phyloP scores from a whole-genome alignment of 2,329 filamentous ascomycete genomes.

The Colletotrichum neosansevieriae region DNA sequence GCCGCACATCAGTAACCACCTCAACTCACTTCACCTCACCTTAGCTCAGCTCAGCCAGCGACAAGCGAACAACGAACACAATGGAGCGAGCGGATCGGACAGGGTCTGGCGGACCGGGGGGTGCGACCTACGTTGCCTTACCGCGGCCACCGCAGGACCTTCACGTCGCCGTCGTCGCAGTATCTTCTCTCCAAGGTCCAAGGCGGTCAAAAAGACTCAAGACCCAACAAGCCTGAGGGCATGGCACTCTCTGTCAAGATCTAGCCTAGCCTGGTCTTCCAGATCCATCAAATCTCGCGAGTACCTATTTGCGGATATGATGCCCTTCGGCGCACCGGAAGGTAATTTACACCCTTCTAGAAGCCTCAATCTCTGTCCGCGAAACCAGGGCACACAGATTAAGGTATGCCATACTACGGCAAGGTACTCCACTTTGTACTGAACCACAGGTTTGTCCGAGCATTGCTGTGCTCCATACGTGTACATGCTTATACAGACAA shows the following conservation, averaged over 20 bases:
- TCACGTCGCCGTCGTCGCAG: not conserved
- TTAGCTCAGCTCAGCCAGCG: not conserved
- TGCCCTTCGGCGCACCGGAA: slow-evolving; percentile 26
- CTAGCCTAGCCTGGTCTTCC: slow-evolving; percentile 13
- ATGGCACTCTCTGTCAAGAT: slow-evolving; percentile 7
- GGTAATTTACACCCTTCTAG: slow-evolving; percentile 35
- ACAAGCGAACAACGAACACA: not conserved
- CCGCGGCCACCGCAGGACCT: not conserved
- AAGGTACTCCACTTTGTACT: too few species aligned
- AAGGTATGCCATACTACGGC: too few species aligned
- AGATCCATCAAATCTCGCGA: slow-evolving; percentile 39
- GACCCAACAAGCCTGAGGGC: too few species aligned
- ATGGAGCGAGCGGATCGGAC: slow-evolving; percentile 1
- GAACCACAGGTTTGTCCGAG: too few species aligned
- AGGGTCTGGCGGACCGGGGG: slow-evolving; percentile 1
- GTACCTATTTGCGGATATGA: slow-evolving; percentile 39
- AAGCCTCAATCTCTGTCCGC: slow-evolving; percentile 17
- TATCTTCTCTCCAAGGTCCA: not conserved
- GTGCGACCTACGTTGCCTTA: not conserved
- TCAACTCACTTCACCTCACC: too few species aligned
- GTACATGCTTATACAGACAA: too few species aligned
- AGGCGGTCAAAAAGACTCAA: slow-evolving; percentile 8
- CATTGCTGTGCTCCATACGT: not conserved
- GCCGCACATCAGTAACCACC: slow-evolving; percentile 16
- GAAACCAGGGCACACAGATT: slow-evolving; percentile 7